Base-by-base conservation (phyloP, 352 stramenopile genomes). In the Pythium angustatum region DNA sequence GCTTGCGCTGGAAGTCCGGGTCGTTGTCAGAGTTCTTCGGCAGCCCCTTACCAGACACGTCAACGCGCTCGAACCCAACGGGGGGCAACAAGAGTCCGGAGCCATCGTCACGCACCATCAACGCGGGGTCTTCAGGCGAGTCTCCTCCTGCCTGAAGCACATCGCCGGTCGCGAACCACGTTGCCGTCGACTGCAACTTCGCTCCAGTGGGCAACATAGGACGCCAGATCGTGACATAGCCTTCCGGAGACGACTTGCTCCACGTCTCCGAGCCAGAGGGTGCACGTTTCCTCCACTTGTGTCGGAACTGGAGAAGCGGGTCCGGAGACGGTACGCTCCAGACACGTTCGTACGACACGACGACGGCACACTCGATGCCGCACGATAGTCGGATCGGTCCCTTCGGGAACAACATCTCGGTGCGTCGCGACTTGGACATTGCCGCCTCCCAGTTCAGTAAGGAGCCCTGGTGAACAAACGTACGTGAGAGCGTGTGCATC, bases 301-400 rank as follows among this genome's bases (percentile, higher is more conserved):
- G 87, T 22, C 84, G 81, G 58, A 90, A 88, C 50, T 88, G 84
- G 14, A 94, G 67, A 30, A 94, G 44, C 11, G 85, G 87, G 61
- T 96, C 85, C 0, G 84, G 73, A 19, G 83, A 74, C n/a, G 87
- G 85, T 15, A 96, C 76, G 59, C 84, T 91, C 85, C 87, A 96
- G 24, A 94, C 52, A 8, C 85, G 82, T 43, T 96, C 87, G 60
- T 89, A 94, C 19, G 83, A 79, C n/a, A 77, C 65, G 31, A 94
- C 79, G 8, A 94, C 72, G 36, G 93, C 64, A 44, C 75, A 85
- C 61, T 94, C 81, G 27, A 96, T 71, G 6, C 87, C 87, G 30
- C 74, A 80, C 0, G 81, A 90, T 6, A 96, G 62, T 2, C 71
- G 58, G 33, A 96, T 77, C 3, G 87, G 85, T 17, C 87, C 87